These are phyloP conservation scores for Trifolium fragiferum DNA, from an alignment of 306 rosid species.

Conservation along the genomic window DNA sequence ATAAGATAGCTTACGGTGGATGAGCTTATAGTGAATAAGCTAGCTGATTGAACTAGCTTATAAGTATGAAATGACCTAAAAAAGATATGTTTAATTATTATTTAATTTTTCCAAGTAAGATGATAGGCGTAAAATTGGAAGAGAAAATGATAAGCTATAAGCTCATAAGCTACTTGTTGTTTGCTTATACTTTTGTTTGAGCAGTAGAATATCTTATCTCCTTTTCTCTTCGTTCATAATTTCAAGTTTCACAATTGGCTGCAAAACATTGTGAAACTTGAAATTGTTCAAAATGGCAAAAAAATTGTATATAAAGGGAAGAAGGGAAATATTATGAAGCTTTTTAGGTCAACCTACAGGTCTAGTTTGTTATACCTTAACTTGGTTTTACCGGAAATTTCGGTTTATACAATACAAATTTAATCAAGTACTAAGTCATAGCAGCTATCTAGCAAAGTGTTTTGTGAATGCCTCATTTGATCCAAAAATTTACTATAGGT, in stretches of 20 bases:
- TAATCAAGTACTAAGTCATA: background rate
- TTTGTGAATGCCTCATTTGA: background rate
- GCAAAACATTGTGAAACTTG: constrained; percentile 9
- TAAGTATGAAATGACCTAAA: too few species aligned
- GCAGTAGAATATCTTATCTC: background rate
- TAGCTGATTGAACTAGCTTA: too few species aligned
- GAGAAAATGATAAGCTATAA: too few species aligned
- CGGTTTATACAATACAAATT: background rate
- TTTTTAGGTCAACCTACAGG: constrained; percentile 16
- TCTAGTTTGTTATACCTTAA: constrained; percentile 31
- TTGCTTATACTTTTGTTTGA: background rate
- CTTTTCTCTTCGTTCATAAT: background rate
- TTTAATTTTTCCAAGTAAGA: too few species aligned
- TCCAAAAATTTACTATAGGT: background rate
- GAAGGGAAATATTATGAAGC: background rate
- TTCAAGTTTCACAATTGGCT: background rate
- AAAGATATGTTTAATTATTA: too few species aligned
- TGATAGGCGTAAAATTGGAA: too few species aligned
- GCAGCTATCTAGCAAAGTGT: background rate
- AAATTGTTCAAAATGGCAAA: background rate
- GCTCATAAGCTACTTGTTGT: background rate
- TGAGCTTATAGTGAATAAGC: too few species aligned
- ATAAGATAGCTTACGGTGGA: too few species aligned
- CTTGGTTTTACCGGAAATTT: background rate
- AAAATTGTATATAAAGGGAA: background rate